These are phyloP conservation scores for Diaporthe sp. DNA, from an alignment of 2,329 filamentous ascomycete species.

Conservation along the genomic window DNA sequence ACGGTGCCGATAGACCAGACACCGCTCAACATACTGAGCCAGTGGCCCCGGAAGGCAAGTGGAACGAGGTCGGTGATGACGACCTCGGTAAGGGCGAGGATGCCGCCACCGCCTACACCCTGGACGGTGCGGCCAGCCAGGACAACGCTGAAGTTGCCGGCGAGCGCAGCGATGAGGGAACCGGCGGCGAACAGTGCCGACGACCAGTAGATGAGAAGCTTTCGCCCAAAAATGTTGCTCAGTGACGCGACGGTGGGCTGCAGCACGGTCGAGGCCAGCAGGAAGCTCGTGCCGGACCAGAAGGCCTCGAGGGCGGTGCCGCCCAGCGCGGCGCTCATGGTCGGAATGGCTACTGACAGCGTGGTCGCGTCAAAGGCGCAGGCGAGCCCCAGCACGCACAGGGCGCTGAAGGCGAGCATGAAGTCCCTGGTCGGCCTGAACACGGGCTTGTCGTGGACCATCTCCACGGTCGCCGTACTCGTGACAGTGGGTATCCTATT, in stretches of 20 bases:
- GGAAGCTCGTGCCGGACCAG: constrained; percentile 79
- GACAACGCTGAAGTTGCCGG: constrained; percentile 59
- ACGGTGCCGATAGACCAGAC: constrained; percentile 71
- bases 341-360: constrained; percentile 72
- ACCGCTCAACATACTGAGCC: constrained; percentile 54
- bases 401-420: constrained; percentile 63
- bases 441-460: constrained; percentile 43
- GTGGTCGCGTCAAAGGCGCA: constrained; percentile 77
- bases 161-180: constrained; percentile 56
- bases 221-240: constrained; percentile 54
- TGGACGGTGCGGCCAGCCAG: constrained; percentile 65
- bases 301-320: constrained; percentile 74
- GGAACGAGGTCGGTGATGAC: constrained; percentile 62
- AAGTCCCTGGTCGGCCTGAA: constrained; percentile 56
- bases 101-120: constrained; percentile 66
- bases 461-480: constrained; percentile 41
- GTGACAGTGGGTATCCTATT: constrained; percentile 7
- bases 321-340: constrained; percentile 64
- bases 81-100: constrained; percentile 62
- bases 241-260: constrained; percentile 63
- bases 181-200: constrained; percentile 56
- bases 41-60: constrained; percentile 57
- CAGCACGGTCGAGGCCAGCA: constrained; percentile 75
- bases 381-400: constrained; percentile 70
- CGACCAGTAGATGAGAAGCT: constrained; percentile 49